Evolutionary conservation across 306 rosid genomes (phyloP).

Genomic region (Quercus cerris): DNA sequence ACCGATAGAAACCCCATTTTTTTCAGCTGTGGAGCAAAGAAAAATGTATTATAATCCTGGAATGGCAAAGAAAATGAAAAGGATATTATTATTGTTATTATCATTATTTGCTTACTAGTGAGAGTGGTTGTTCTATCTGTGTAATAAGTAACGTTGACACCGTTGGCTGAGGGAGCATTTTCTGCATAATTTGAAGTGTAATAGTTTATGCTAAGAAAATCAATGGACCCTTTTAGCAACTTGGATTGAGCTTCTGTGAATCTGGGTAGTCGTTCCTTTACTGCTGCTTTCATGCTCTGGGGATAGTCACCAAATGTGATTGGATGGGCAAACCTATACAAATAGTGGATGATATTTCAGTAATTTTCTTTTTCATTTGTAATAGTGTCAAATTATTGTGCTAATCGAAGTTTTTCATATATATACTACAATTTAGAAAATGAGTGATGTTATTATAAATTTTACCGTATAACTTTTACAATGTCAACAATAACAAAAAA

Average conservation of each 20-base stretch:
- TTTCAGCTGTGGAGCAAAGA: constrained; percentile 6
- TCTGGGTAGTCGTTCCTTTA: constrained; percentile 53
- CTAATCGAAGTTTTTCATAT: too few species aligned
- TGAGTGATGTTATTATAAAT: too few species aligned
- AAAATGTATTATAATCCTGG: too few species aligned
- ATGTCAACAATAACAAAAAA: too few species aligned
- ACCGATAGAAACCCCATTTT: constrained; percentile 26
- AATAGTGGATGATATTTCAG: neutral
- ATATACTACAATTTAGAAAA: too few species aligned
- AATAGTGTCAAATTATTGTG: too few species aligned
- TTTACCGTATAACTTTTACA: too few species aligned
- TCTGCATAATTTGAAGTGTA: constrained; percentile 47
- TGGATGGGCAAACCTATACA: constrained; percentile 47
- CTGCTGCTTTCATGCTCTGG: constrained; percentile 24
- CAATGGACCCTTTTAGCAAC: constrained; percentile 34
- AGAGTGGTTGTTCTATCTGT: constrained; percentile 29
- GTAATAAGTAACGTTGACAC: constrained; percentile 21
- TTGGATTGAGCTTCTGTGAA: constrained; percentile 35
- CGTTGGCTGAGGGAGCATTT: constrained; percentile 7
- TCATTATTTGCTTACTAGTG: constrained; percentile 23
- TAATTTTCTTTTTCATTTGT: neutral
- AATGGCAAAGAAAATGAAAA: too few species aligned
- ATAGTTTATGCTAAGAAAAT: constrained; percentile 69
- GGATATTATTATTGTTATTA: neutral
- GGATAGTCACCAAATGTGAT: constrained; percentile 62